Base-by-base conservation (phyloP, 2,329 filamentous ascomycete genomes). In the Colletotrichum melonis region DNA sequence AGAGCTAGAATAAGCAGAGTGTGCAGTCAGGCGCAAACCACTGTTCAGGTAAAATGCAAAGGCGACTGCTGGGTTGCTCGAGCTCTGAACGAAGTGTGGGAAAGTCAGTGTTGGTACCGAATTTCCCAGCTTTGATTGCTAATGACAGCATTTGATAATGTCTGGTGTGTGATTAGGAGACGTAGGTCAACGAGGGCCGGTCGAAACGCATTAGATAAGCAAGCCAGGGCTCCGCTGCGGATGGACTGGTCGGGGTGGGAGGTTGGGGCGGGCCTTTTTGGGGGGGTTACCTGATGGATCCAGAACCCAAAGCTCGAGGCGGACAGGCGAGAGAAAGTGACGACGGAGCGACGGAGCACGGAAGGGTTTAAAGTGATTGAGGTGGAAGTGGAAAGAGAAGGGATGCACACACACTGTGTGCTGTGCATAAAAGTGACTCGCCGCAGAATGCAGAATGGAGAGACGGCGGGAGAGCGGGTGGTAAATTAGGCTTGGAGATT, bases 91-190 rank as follows among this genome's bases (percentile, higher is more conserved):
- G 38, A n/a, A 57, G 63, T 67, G 62, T 58, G 54, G 64, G 52
- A 68, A 38, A 67, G 63, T 32, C 68, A 74, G 67, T 6, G 58
- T 72, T 58, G 26, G 72, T 54, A 73, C 57, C 56, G 52, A 65
- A 46, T 56, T 65, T 38, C 72, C 35, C 63, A 68, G 63, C 63
- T 75, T 74, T 78, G 77, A 76, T 78, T 81, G 78, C 78, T 76
- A 76, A 80, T 80, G 78, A 77, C 78, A 78, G 72, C 76, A 77
- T 77, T 78, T 77, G 77, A 77, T 76, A 76, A 74, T 75, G 76
- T 71, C 75, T 73, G 60, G 74, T 78, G 72, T 78, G 78, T 78
- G 80, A 74, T 78, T 78, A 79, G 77, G 78, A 79, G 78, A 77
- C 77, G 75, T 77, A 74, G 68, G 69, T 73, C 49, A 70, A 73